Conservation (phyloP, 2,329 filamentous ascomycete species). For the Pseudogymnoascus sp. region DNA sequence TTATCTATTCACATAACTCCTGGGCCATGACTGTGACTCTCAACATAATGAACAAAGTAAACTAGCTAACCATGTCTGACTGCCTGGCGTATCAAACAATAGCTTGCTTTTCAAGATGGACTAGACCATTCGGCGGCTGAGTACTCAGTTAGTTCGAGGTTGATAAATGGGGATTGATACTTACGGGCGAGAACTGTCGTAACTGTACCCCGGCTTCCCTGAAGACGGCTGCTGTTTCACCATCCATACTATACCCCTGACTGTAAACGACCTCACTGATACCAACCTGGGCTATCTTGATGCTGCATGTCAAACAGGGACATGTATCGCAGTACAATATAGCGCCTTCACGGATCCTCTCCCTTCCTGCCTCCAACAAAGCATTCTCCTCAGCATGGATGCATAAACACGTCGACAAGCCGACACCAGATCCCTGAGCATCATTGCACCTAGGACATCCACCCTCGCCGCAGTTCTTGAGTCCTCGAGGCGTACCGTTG, state of each 20-base stretch:
- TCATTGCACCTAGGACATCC: constrained; percentile 84
- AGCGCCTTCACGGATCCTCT: constrained; percentile 73
- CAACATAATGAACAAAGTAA: not conserved
- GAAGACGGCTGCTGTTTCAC: constrained; percentile 72
- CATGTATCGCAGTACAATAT: constrained; percentile 94
- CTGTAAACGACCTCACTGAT: constrained; percentile 94
- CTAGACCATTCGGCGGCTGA: constrained; percentile 55
- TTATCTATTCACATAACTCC: not conserved
- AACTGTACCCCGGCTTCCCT: constrained; percentile 73
- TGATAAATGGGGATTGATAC: constrained; percentile 27
- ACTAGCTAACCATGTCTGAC: not conserved
- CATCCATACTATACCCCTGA: constrained; percentile 91
- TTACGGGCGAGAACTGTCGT: constrained; percentile 78
- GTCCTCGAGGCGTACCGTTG: constrained; percentile 87
- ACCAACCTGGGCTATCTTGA: constrained; percentile 96
- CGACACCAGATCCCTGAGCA: constrained; percentile 58
- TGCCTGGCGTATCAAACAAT: not conserved
- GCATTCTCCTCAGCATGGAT: constrained; percentile 99
- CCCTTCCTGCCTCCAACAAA: constrained; percentile 83
- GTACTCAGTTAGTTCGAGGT: constrained; percentile 12
- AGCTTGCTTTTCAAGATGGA: constrained; percentile 46
- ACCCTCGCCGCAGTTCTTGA: constrained; percentile 86
- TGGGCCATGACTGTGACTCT: not conserved
- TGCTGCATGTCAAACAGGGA: constrained; percentile 92
- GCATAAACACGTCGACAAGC: constrained; percentile 80